Base-by-base conservation (phyloP, 148 eudicot species). In the Oxyria digyna region DNA sequence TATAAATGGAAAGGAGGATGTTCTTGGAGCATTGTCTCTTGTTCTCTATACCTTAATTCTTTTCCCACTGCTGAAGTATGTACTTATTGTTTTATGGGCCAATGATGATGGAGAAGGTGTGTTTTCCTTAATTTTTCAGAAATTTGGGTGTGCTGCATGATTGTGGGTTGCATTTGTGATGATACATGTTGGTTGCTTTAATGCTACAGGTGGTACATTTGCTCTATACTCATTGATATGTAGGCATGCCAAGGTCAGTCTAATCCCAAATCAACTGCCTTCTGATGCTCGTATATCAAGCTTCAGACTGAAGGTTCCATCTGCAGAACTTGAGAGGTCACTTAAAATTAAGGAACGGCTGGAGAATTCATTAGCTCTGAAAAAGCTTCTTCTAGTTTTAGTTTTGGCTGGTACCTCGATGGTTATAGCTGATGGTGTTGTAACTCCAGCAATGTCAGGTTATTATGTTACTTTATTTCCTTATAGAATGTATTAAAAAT, bases 381-480 rank as follows among this genome's bases (percentile, higher is more conserved):
- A 88, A 82, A 94, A 84, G 89, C 78, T 94, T 79, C 81, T 94
- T 70, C 74, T 94, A 69, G 79, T 90, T 76, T 71, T 88, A 71
- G 99, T 94, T 67, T 88, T 94, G 75, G 97, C 88, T 78, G 99
- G 96, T 80, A 91, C 99, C 67, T 83, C 99, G 66, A 94, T 94
- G 99, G 97, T 94, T 75, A 88, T 94, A 71, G 99, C 96, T 66
- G 97, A 84, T 69, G 97, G 97, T 59, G 89, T 94, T 74, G 96
- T 94, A 66, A 94, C 99, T 26, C 99, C 99, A 33, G 99, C 97
- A 55, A 90, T 94, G 85, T 90, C 99, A 90, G 99, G 99, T 94
- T 54, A 37, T 38, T 66, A 42, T 62, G 59, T 26, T 68, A 14
- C 3, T 55, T 45, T 21, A 21, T 24, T 49, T 15, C 69, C 41